Base-by-base conservation (phyloP, 768 basidiomycete genomes). In the Coprinopsis cinerea region DNA sequence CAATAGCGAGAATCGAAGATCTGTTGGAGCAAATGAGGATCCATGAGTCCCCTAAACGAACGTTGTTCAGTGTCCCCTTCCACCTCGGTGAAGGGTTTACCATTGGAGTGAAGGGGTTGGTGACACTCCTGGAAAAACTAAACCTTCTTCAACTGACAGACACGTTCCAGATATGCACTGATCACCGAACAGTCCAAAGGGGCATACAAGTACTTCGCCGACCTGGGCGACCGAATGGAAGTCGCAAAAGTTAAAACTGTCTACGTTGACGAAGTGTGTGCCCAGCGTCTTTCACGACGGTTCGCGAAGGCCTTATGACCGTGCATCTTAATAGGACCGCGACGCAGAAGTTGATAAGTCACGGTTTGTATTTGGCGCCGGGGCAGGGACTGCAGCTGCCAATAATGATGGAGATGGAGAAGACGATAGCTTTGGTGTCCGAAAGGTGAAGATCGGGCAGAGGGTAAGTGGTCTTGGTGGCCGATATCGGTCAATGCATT, bases 181-280 rank as follows among this genome's bases (percentile, higher is more conserved):
- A 77, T 98, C 14, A 89, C 89, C 1, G 85, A 93, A 59, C 92
- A 94, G 67, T 88, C 78, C 64, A 94, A 86, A 64, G 88, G 89
- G 0, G 47, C 73, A 3, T 87, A 92, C 64, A 86, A 81, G 60
- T 89, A 92, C 59, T 93, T 96, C 53, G 78, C 82, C 28, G 90
- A 89, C 59, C 75, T 80, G 50, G 91, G 81, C 41, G 83, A 83
- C 60, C 72, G 74, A 53, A 85, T 83, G 84, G 88, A 86, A 57
- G 83, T 88, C 45, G 91, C 85, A 0, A 69, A 74, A 36, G 74
- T 75, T 44, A 79, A 79, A 60, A 88, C 90, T 4, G 70, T 73
- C 5, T 92, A 88, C 63, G 74, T 88, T 35, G 90, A 95, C 50
- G 81, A 87, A 70, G 92, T 88, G 37, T 51, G 64, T 57, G 43